Conservation (phyloP, 1,284 basidiomycete species). For the Puccinia sorghi region DNA sequence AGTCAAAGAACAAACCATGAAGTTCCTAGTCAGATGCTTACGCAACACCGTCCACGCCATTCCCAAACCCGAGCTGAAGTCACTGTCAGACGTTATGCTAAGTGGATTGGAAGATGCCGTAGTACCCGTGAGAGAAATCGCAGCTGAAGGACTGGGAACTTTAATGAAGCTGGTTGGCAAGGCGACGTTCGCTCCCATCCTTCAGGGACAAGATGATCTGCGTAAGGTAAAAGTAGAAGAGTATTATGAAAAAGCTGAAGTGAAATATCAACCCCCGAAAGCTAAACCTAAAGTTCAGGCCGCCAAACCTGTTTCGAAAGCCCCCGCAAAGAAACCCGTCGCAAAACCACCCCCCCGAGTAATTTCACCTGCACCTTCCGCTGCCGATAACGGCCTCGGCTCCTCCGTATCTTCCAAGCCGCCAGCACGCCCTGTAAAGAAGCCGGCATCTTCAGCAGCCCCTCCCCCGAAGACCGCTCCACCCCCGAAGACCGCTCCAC, state of each 20-base stretch:
- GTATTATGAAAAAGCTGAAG: slow-evolving; percentile 80
- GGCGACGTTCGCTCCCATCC: slow-evolving; percentile 79
- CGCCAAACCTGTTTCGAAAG: slow-evolving; percentile 52
- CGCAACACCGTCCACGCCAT: slow-evolving; percentile 67
- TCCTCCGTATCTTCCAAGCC: slow-evolving; percentile 50
- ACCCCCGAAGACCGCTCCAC: slow-evolving; percentile 59
- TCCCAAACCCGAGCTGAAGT: slow-evolving; percentile 75
- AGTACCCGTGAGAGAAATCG: slow-evolving; percentile 86
- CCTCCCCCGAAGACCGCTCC: slow-evolving; percentile 59
- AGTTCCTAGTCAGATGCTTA: slow-evolving; percentile 81
- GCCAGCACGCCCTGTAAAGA: slow-evolving; percentile 64
- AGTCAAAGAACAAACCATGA: slow-evolving; percentile 67
- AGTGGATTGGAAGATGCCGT: slow-evolving; percentile 80
- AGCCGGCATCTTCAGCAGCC: slow-evolving; percentile 52
- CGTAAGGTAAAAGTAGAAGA: slow-evolving; percentile 93
- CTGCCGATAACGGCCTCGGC: slow-evolving; percentile 16
- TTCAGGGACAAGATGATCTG: slow-evolving; percentile 84
- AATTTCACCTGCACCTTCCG: slow-evolving; percentile 1
- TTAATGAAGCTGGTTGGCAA: slow-evolving; percentile 98
- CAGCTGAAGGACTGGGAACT: slow-evolving; percentile 81
- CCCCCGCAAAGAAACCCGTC: slow-evolving; percentile 47
- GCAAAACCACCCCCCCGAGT: slow-evolving; percentile 26
- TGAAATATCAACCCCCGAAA: slow-evolving; percentile 75
- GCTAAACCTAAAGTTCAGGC: slow-evolving; percentile 59
- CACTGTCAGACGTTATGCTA: slow-evolving; percentile 76